phyloP scores from a whole-genome alignment of 306 rosid genomes.

The Cucumis sativus region Cucumber_9930_V3 NC_026660.2:24699001-24699500 shows the following conservation, averaged over 20 bases:
- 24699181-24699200: background rate
- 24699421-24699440: too few relatives aligned
- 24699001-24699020: background rate
- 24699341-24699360: background rate
- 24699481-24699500: background rate
- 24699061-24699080: conserved; percentile 7
- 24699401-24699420: background rate
- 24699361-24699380: background rate
- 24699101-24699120: background rate
- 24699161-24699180: background rate
- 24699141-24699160: background rate
- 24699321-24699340: background rate
- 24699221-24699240: conserved; percentile 11
- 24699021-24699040: background rate
- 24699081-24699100: conserved; percentile 3
- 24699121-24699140: background rate
- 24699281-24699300: background rate
- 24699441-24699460: background rate
- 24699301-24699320: background rate
- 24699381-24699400: conserved; percentile 4
- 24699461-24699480: background rate
- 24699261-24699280: background rate
- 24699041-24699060: background rate
- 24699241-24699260: conserved; percentile 5
- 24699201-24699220: background rate